phyloP scores from a whole-genome alignment of 164 flowering plant genomes.

The Pachysandra terminalis region DNA sequence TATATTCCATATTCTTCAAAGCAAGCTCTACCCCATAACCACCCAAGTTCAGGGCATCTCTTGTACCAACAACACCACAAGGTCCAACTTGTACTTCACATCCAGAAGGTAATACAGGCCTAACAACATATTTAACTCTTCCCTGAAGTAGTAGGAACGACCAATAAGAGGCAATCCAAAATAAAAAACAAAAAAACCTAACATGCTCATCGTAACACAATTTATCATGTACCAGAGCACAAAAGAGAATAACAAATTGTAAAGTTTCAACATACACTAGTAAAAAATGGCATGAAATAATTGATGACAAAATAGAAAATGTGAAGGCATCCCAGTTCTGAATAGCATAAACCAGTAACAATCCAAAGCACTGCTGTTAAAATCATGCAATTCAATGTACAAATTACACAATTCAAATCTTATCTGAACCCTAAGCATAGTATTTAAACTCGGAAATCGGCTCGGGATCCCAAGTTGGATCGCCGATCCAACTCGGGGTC shows the following conservation, averaged over 20 bases:
- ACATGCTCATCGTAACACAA: background rate
- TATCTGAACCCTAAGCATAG: too few species aligned
- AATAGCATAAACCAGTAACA: too few species aligned
- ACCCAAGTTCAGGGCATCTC: conserved; percentile 69
- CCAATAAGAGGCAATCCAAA: conserved; percentile 8
- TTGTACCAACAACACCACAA: conserved; percentile 83
- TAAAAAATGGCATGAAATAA: background rate
- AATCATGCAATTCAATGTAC: too few species aligned
- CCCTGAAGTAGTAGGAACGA: conserved; percentile 45
- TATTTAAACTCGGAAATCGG: too few species aligned
- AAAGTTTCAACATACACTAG: background rate
- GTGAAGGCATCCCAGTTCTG: too few species aligned
- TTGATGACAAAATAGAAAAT: too few species aligned
- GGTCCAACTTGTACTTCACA: conserved; percentile 53
- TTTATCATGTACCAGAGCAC: background rate
- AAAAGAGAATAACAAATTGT: background rate
- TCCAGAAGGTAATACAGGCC: conserved; percentile 85
- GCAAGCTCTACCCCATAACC: conserved; percentile 99
- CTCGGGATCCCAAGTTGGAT: too few species aligned
- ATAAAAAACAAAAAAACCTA: conserved; percentile 1
- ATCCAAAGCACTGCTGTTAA: too few species aligned
- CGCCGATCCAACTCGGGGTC: too few species aligned
- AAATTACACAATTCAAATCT: too few species aligned
- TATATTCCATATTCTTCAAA: conserved; percentile 98
- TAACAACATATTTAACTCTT: conserved; percentile 72